Conservation (phyloP, 805 yeast genomes). For the Metschnikowia bowlesiae region DNA sequence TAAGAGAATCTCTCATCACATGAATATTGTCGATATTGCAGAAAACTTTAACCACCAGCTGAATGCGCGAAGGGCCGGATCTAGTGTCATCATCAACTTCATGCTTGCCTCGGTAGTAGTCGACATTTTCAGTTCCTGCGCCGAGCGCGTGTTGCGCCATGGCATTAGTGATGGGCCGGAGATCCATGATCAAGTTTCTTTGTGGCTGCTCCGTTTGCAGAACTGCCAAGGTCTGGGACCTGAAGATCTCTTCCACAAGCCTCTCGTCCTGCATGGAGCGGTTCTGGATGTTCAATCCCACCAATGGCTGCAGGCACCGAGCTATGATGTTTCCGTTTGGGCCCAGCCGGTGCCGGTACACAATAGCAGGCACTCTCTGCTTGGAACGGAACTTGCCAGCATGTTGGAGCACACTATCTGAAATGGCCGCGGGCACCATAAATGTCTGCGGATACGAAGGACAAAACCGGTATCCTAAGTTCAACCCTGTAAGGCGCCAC, state of each 20-base stretch:
- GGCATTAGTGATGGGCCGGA: slow-evolving; percentile 91
- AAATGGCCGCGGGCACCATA: slow-evolving; percentile 69
- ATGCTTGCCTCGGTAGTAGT: slow-evolving; percentile 56
- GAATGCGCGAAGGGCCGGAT: slow-evolving; percentile 7
- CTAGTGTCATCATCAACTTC: slow-evolving; percentile 5
- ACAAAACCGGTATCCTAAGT: slow-evolving; percentile 61
- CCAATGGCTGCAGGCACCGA: slow-evolving; percentile 88
- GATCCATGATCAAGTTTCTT: slow-evolving; percentile 74
- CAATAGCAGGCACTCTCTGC: slow-evolving; percentile 73
- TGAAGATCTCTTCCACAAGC: slow-evolving; percentile 68
- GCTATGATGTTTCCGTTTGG: slow-evolving; percentile 73
- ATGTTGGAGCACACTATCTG: slow-evolving; percentile 78
- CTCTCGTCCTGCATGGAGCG: slow-evolving; percentile 91
- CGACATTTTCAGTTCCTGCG: slow-evolving; percentile 96
- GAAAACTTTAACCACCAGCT: slow-evolving; percentile 62
- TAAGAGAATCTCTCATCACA: slow-evolving; percentile 83
- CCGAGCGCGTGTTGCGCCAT: slow-evolving; percentile 95
- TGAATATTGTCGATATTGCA: slow-evolving; percentile 94
- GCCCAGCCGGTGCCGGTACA: slow-evolving; percentile 59
- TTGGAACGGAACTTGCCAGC: slow-evolving; percentile 86
- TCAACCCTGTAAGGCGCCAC: slow-evolving; percentile 73
- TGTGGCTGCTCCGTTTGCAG: slow-evolving; percentile 26
- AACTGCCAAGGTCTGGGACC: slow-evolving; percentile 42
- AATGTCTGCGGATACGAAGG: slow-evolving; percentile 68
- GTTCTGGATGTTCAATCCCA: slow-evolving; percentile 75